Percentiles rank a stretch among this genome's conserved stretches.
phyloP scores from a whole-genome alignment of 2,329 filamentous ascomycete species.

The Aspergillus felis region DNA sequence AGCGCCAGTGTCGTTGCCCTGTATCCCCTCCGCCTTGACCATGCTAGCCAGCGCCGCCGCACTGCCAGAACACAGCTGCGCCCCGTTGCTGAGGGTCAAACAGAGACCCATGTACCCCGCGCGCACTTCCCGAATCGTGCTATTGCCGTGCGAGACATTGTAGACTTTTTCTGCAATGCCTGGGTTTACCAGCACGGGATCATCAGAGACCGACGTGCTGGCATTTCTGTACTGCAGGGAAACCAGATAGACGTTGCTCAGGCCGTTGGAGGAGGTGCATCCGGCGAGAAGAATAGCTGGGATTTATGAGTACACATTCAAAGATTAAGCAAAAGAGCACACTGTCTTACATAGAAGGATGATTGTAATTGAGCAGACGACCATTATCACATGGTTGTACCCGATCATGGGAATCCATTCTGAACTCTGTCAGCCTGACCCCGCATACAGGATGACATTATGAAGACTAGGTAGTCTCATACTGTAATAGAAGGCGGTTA shows the following conservation, averaged over 20 bases:
- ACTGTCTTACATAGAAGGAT: conserved; percentile 6
- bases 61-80: conserved; percentile 5
- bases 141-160: conserved; percentile 7
- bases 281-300: conserved; percentile 9
- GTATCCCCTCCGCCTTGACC: neutral
- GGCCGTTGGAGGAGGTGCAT: conserved; percentile 6
- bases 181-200: conserved; percentile 4
- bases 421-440: neutral
- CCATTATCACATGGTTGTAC: conserved; percentile 9
- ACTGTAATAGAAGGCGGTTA: too few relatives aligned
- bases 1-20: neutral
- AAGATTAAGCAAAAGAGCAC: neutral
- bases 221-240: conserved; percentile 7
- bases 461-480: too few relatives aligned
- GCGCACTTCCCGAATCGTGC: conserved; percentile 7
- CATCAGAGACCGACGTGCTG: neutral
- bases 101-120: conserved; percentile 14
- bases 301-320: neutral
- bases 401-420: neutral
- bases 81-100: conserved; percentile 1
- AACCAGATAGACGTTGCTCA: conserved; percentile 11
- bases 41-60: conserved; percentile 4
- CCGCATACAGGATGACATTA: too few relatives aligned
- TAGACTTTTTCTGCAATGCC: conserved; percentile 5
- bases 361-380: neutral